Base-by-base conservation (phyloP, 345 rosid species). In the Populus ilicifolia region DNA sequence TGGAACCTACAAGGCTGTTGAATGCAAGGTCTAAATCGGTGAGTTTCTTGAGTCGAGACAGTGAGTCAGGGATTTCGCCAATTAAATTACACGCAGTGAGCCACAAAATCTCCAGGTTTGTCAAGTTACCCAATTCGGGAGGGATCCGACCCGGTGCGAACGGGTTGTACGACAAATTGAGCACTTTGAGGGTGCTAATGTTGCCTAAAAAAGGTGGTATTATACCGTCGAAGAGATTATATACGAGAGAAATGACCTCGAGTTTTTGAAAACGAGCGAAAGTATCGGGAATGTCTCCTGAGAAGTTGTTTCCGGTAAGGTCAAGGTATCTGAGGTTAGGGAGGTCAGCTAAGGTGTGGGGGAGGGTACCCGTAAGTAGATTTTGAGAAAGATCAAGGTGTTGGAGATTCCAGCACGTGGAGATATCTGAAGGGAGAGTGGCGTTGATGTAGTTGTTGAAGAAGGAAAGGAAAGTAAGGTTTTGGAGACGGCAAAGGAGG, bases 81-180 rank as follows among this genome's bases (percentile, higher is more conserved):
- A 87, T 78, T n/a, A 96, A 70, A 72, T 88, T 86, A 56, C 99
- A 96, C 76, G 91, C 97, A 0, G 92, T 94, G 12, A 96, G 90
- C 99, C 99, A 96, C 82, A 96, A 81, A 70, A 94, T 86, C 88
- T 96, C 93, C 69, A 96, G 82, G 64, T 90, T 86, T 50, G 90
- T 84, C 80, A 96, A 73, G 81, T 96, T 92, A 1, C 98, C 99
- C 27, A 96, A 70, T 89, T 92, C 97, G 82, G 89, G 85, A 68
- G 99, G 99, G 75, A 96, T 86, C 81, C 84, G 90, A 73, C 96
- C 87, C 7, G 92, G 91, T 1, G 81, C 46, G 78, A 96, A 94
- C 73, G 98, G 96, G 80, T 96, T 96, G 64, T 94, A 96, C 2
- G 97, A 92, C 38, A 96, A 74, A 54, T 96, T 96, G 25, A 96